Evolutionary conservation across 345 rosid genomes (phyloP).

Genomic region (Euphorbia peplus): DNA sequence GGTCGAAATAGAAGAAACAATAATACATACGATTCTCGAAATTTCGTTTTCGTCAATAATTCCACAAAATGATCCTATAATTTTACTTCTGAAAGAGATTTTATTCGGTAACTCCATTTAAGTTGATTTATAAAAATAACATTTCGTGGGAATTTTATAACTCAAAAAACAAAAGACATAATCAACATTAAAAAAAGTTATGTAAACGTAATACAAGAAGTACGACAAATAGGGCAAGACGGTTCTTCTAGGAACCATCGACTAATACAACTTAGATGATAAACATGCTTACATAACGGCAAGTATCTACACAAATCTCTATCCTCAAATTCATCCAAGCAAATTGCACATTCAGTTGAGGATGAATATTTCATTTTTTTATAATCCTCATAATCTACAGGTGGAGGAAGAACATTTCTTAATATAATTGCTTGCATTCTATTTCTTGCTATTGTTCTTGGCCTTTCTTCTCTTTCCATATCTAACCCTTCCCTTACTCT

Average conservation of each 20-base stretch:
- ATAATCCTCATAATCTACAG: background rate
- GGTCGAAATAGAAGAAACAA: too few relatives aligned
- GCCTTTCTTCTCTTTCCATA: background rate
- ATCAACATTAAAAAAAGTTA: background rate
- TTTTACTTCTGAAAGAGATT: too few relatives aligned
- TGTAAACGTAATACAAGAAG: background rate
- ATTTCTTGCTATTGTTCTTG: background rate
- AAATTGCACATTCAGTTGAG: constrained; percentile 10
- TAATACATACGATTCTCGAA: too few relatives aligned
- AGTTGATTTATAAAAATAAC: too few relatives aligned
- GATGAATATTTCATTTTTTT: background rate
- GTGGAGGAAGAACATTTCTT: background rate
- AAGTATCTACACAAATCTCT: constrained; percentile 5
- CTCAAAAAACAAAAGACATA: background rate
- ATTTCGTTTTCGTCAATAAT: too few relatives aligned
- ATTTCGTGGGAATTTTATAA: too few relatives aligned
- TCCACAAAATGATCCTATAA: too few relatives aligned
- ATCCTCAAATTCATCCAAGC: constrained; percentile 1
- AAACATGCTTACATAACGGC: background rate
- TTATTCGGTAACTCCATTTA: too few relatives aligned
- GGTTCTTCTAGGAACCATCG: constrained; percentile 2
- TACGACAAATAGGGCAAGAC: constrained; percentile 8
- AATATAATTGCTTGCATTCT: background rate
- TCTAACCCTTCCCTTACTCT: background rate
- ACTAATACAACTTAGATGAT: background rate